These are phyloP conservation scores for Aureobasidium sp. DNA, from an alignment of 2,329 filamentous ascomycete species.

Conservation along the genomic window DNA sequence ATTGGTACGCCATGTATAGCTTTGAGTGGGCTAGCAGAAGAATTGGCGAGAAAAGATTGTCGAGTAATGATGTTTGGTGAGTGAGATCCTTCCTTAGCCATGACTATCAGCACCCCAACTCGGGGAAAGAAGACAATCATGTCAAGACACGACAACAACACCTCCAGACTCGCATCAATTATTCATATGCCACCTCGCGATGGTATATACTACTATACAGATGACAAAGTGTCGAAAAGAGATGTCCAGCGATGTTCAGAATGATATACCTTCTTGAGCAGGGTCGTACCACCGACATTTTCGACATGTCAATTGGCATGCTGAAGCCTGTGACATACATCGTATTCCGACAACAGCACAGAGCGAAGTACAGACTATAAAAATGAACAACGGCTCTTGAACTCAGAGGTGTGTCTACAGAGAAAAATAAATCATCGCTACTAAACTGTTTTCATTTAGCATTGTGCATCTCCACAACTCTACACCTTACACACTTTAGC, in stretches of 20 bases:
- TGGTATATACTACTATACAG: neutral
- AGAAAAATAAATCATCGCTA: no score
- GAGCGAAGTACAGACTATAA: no score
- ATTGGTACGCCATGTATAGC: conserved; percentile 72
- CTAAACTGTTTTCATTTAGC: no score
- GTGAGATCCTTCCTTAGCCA: conserved; percentile 23
- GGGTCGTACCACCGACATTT: neutral
- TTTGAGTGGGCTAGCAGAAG: conserved; percentile 58
- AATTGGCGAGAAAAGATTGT: conserved; percentile 58
- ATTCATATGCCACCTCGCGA: neutral
- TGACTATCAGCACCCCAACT: neutral
- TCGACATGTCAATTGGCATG: neutral
- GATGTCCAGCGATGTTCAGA: neutral
- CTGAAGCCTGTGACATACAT: no score
- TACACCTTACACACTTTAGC: no score
- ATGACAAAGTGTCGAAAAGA: neutral
- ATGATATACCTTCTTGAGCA: neutral
- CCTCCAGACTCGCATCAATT: neutral
- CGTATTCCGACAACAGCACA: no score
- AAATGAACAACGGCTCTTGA: no score
- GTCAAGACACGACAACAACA: neutral
- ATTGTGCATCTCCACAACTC: no score
- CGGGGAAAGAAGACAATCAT: neutral
- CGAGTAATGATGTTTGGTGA: conserved; percentile 70
- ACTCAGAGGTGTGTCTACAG: no score